A percentile compares a stretch with the other conserved stretches of the same genome.
Evolutionary conservation across 352 stramenopile genomes (phyloP).

Genomic region (Globisporangium cystogenes): DNA sequence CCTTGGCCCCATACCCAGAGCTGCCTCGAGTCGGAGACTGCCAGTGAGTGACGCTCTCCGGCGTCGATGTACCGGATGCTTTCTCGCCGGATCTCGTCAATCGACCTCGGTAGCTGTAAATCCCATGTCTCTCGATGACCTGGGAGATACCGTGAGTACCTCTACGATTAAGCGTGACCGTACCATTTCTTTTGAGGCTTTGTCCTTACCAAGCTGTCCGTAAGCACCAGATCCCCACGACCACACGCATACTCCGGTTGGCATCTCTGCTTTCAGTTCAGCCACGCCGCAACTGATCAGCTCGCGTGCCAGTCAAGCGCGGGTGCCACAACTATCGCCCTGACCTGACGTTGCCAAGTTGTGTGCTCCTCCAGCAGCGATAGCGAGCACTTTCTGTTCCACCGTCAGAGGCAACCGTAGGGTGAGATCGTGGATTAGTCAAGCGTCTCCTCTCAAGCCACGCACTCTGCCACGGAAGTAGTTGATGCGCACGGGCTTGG

Average conservation of each 20-base stretch:
- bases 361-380: conserved; percentile 49
- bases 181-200: too few species aligned
- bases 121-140: conserved; percentile 77
- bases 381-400: conserved; percentile 62
- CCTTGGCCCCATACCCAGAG: conserved; percentile 79
- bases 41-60: conserved; percentile 61
- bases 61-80: conserved; percentile 55
- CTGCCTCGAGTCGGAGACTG: conserved; percentile 47
- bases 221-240: conserved; percentile 62
- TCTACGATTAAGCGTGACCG: too few species aligned
- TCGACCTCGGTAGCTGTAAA: conserved; percentile 37
- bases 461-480: conserved; percentile 57
- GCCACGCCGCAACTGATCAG: neutral
- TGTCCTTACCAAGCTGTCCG: conserved; percentile 47
- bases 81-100: conserved; percentile 63
- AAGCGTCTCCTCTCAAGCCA: neutral
- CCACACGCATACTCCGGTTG: conserved; percentile 54
- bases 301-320: neutral
- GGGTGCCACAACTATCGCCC: neutral
- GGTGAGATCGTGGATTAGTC: neutral
- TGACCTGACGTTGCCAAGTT: conserved; percentile 64
- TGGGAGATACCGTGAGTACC: too few species aligned
- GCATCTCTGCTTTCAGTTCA: conserved; percentile 31
- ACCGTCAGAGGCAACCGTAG: neutral
- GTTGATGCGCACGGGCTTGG: conserved; percentile 66